These are phyloP conservation scores for Linnemannia elongata DNA, from an alignment of 192 early-diverging fungal genomes.

Conservation along the genomic window DNA sequence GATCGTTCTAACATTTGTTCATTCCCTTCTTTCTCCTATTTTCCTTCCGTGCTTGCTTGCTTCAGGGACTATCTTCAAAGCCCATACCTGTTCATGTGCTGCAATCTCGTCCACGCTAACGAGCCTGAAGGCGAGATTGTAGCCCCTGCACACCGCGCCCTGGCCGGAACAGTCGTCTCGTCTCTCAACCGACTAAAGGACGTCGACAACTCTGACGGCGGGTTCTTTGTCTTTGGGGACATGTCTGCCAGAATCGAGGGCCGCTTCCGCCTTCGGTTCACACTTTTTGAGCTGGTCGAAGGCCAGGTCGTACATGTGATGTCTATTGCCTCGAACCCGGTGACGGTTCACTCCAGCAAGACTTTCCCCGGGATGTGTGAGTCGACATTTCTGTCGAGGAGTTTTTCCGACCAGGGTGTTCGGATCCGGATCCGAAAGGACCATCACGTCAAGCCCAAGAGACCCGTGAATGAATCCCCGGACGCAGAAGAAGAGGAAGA, in stretches of 20 bases:
- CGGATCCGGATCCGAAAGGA: constrained; percentile 95
- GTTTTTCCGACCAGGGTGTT: constrained; percentile 95
- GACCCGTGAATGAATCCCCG: background rate
- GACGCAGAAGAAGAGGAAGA: constrained; percentile 2
- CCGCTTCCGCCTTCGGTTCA: constrained; percentile 83
- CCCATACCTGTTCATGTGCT: constrained; percentile 97
- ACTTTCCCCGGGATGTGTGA: constrained; percentile 93
- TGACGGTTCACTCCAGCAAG: constrained; percentile 90
- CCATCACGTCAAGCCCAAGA: constrained; percentile 60
- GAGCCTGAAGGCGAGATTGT: constrained; percentile 78
- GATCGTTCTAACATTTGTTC: background rate
- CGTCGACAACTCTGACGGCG: constrained; percentile 85
- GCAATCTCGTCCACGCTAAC: constrained; percentile 79
- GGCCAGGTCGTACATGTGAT: constrained; percentile 67
- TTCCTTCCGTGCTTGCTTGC: background rate
- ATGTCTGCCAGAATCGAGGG: constrained; percentile 90
- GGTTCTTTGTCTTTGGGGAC: constrained; percentile 96
- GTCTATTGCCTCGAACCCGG: constrained; percentile 78
- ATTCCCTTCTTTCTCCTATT: background rate
- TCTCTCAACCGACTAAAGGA: constrained; percentile 90
- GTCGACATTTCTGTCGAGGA: constrained; percentile 87
- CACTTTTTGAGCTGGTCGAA: constrained; percentile 88
- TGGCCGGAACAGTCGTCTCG: constrained; percentile 92
- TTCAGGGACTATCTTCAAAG: constrained; percentile 69
- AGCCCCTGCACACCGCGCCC: constrained; percentile 78